Percentiles rank a stretch among this genome's conserved stretches.
Conservation (phyloP, 2,329 filamentous ascomycete species). For the Penicillium sp. region DNA sequence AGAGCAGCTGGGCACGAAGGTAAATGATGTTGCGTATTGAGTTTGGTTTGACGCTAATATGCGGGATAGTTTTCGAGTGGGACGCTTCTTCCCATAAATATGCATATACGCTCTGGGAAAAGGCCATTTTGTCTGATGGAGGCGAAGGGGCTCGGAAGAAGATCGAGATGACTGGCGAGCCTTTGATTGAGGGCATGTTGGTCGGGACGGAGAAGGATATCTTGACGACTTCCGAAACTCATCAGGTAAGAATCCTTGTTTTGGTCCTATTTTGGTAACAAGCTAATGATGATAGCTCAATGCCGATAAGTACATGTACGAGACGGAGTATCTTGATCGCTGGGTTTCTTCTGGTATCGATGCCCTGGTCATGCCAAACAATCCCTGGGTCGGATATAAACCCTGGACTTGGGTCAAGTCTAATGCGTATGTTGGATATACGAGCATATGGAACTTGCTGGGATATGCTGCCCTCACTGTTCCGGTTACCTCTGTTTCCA, state of each 20-base stretch:
- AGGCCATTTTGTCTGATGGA: conserved; percentile 32
- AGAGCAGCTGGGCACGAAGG: conserved; percentile 53
- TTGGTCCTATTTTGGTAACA: no score
- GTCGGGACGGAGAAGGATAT: conserved; percentile 29
- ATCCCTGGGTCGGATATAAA: conserved; percentile 31
- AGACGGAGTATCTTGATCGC: conserved; percentile 26
- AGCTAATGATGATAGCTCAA: conserved; percentile 16
- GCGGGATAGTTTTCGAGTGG: conserved; percentile 28
- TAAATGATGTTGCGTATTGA: conserved; percentile 32
- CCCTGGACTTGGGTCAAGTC: conserved; percentile 33
- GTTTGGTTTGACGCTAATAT: not conserved
- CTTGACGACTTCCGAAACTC: conserved; percentile 24
- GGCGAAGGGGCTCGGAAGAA: conserved; percentile 28
- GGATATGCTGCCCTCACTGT: conserved; percentile 32
- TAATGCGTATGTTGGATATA: conserved; percentile 35
- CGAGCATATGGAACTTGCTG: conserved; percentile 34
- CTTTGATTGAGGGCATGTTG: conserved; percentile 34
- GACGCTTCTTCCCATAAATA: conserved; percentile 26
- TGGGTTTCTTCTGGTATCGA: conserved; percentile 31
- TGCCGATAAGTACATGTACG: conserved; percentile 28
- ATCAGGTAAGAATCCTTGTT: conserved; percentile 22
- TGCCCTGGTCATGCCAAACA: conserved; percentile 31
- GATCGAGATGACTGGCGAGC: conserved; percentile 29
- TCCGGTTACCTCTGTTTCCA: conserved; percentile 27
- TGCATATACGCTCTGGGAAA: conserved; percentile 32